Percentiles rank a stretch among this genome's conserved stretches.
phyloP scores from a whole-genome alignment of 2,329 filamentous ascomycete genomes.

The Curvularia verruculosa region DNA sequence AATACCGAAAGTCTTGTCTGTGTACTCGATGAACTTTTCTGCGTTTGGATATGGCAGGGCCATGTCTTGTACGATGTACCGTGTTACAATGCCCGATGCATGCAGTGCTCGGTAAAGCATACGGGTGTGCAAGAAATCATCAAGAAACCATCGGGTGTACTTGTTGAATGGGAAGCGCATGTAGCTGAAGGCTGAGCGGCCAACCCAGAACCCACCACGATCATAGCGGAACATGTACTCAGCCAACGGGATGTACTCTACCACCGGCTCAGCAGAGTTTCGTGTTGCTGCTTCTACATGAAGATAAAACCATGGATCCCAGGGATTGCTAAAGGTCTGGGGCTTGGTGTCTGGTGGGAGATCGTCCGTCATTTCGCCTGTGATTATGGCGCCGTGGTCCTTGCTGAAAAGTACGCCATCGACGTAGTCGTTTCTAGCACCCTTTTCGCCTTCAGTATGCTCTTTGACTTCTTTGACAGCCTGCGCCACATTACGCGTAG shows the following conservation, averaged over 20 bases:
- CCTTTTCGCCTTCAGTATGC: slow-evolving; percentile 43
- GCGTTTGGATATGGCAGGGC: slow-evolving; percentile 53
- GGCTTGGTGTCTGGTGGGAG: slow-evolving; percentile 36
- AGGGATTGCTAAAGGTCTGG: slow-evolving; percentile 50
- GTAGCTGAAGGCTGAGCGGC: slow-evolving; percentile 66
- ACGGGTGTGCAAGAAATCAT: slow-evolving; percentile 67
- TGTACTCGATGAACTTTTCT: slow-evolving; percentile 53
- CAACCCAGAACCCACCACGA: slow-evolving; percentile 72
- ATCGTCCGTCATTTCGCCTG: slow-evolving; percentile 52
- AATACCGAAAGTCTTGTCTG: slow-evolving; percentile 49
- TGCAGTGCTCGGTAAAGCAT: slow-evolving; percentile 71
- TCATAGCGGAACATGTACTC: slow-evolving; percentile 77
- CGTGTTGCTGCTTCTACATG: slow-evolving; percentile 52
- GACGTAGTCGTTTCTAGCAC: slow-evolving; percentile 53
- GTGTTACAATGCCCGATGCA: slow-evolving; percentile 63
- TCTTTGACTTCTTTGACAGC: slow-evolving; percentile 51
- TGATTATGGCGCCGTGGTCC: slow-evolving; percentile 52
- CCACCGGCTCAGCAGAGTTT: slow-evolving; percentile 39
- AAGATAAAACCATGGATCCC: slow-evolving; percentile 60
- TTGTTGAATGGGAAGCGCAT: slow-evolving; percentile 70
- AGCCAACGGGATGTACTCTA: slow-evolving; percentile 64
- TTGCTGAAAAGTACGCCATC: slow-evolving; percentile 59
- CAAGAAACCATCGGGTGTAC: slow-evolving; percentile 65
- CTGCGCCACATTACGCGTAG: slow-evolving; percentile 50
- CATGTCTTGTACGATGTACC: slow-evolving; percentile 70